Evolutionary conservation across 495 filamentous ascomycete genomes (phyloP).

Genomic region (Friedmanniomyces simplex): DNA sequence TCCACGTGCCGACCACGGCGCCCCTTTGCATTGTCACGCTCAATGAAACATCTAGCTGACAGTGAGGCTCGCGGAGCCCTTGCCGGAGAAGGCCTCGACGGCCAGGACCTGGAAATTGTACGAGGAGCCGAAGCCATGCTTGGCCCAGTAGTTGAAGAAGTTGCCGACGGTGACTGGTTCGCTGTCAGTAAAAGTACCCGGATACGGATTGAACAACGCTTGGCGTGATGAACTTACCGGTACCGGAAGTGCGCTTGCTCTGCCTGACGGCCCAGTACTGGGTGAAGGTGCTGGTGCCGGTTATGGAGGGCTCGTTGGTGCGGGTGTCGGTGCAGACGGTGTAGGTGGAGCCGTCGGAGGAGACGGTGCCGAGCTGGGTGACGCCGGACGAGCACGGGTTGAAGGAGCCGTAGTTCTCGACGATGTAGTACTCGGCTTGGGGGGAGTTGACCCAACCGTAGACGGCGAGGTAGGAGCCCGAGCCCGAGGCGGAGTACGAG

Average conservation of each 20-base stretch:
- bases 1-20: no score
- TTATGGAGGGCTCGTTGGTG: slow-evolving; percentile 18
- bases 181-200: no score
- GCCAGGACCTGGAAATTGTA: slow-evolving; percentile 18
- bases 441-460: slow-evolving; percentile 16
- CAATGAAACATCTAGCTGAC: slow-evolving; percentile 1
- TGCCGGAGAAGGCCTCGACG: slow-evolving; percentile 13
- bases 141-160: slow-evolving; percentile 30
- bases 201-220: no score
- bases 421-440: slow-evolving; percentile 19
- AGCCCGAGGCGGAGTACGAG: slow-evolving; percentile 39
- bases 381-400: slow-evolving; percentile 40
- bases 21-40: background rate
- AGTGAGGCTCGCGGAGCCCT: slow-evolving; percentile 2
- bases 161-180: slow-evolving; percentile 30
- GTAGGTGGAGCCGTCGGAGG: slow-evolving; percentile 13
- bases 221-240: background rate
- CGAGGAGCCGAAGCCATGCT: slow-evolving; percentile 27
- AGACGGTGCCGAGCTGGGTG: slow-evolving; percentile 33
- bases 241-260: slow-evolving; percentile 11
- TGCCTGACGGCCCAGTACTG: slow-evolving; percentile 15
- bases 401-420: slow-evolving; percentile 11
- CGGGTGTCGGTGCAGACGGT: slow-evolving; percentile 16
- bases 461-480: slow-evolving; percentile 39
- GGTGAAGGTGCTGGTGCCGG: slow-evolving; percentile 16